These are phyloP conservation scores for Pseudovirgaria hyperparasitica DNA, from an alignment of 2,329 filamentous ascomycete genomes.

Conservation along the genomic window DNA sequence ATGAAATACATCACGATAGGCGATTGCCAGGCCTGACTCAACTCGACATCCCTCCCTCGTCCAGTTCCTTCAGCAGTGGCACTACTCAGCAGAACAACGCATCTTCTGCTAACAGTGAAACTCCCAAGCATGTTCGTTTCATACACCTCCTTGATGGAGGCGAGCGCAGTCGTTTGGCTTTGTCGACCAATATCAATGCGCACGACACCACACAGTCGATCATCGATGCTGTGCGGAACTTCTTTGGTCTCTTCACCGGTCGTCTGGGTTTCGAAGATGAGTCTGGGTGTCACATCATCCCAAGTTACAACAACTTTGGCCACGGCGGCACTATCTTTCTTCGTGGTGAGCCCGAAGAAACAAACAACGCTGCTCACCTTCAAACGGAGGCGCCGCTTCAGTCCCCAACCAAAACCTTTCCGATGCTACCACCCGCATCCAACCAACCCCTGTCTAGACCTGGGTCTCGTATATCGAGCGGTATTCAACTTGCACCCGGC, in stretches of 20 bases:
- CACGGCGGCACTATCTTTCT: slow-evolving; percentile 92
- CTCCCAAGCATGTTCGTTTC: slow-evolving; percentile 64
- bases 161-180: too few species aligned
- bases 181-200: slow-evolving; percentile 81
- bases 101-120: slow-evolving; percentile 20
- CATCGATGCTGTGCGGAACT: slow-evolving; percentile 96
- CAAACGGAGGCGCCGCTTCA: too few species aligned
- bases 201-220: slow-evolving; percentile 97
- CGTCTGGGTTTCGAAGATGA: slow-evolving; percentile 85
- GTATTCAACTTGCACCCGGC: too few species aligned
- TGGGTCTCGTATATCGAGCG: slow-evolving; percentile 53
- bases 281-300: slow-evolving; percentile 79
- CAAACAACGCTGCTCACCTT: slow-evolving; percentile 35
- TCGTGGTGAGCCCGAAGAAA: slow-evolving; percentile 55
- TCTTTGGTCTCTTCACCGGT: slow-evolving; percentile 80
- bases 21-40: too few species aligned
- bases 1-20: too few species aligned
- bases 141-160: slow-evolving; percentile 65
- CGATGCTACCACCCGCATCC: slow-evolving; percentile 47
- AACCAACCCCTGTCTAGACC: slow-evolving; percentile 55
- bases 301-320: slow-evolving; percentile 87
- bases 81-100: too few species aligned
- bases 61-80: too few species aligned
- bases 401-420: too few species aligned
- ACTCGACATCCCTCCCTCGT: too few species aligned